These are phyloP conservation scores for Fraxinus albicans DNA, from an alignment of 305 asterid genomes.

Conservation along the genomic window DNA sequence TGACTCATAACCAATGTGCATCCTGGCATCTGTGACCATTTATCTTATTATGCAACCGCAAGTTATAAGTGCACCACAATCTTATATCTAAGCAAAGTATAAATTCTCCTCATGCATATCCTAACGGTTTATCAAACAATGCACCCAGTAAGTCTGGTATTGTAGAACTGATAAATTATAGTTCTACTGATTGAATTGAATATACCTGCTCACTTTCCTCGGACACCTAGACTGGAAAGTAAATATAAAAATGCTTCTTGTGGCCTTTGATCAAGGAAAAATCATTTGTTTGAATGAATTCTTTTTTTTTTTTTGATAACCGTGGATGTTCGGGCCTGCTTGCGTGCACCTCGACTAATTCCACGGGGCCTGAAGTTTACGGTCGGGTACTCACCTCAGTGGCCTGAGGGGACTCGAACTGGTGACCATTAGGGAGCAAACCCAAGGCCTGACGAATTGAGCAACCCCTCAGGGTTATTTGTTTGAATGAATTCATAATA, in stretches of 20 bases:
- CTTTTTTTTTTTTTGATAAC: background rate
- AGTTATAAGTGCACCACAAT: background rate
- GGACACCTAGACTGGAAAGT: background rate
- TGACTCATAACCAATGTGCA: background rate
- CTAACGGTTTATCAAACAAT: background rate
- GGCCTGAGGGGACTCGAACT: no score
- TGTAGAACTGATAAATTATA: background rate
- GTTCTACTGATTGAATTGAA: background rate
- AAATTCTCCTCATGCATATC: background rate
- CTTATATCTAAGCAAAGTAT: background rate
- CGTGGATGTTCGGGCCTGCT: no score
- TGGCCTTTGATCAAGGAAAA: background rate
- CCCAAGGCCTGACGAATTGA: no score
- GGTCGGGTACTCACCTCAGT: no score
- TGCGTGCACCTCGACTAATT: no score
- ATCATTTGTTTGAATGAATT: background rate
- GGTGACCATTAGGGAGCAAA: no score
- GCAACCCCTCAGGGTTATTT: no score
- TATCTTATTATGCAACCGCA: background rate
- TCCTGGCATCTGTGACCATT: constrained; percentile 4
- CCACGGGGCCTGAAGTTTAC: no score
- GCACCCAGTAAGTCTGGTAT: background rate
- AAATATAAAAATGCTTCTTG: background rate
- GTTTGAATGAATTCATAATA: background rate
- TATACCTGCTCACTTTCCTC: background rate